Evolutionary conservation across 352 stramenopile genomes (phyloP).

Genomic region (Peronospora farinosa): DNA sequence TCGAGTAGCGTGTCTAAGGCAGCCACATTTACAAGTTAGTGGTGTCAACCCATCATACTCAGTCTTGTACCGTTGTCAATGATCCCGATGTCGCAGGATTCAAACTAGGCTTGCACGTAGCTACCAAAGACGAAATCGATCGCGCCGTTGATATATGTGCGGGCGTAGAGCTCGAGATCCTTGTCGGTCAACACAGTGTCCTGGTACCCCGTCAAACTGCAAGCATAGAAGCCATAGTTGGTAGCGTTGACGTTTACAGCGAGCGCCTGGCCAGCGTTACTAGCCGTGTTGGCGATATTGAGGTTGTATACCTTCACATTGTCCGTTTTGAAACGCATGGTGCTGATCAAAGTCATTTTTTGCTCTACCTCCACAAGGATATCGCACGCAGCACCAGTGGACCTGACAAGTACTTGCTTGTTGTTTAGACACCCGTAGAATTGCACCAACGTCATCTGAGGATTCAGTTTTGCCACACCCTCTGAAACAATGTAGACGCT

Average conservation of each 20-base stretch:
- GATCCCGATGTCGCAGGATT: slow-evolving; percentile 24
- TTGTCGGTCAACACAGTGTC: slow-evolving; percentile 14
- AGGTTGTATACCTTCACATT: slow-evolving; percentile 33
- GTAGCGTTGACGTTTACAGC: slow-evolving; percentile 24
- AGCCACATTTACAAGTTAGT: too few species aligned
- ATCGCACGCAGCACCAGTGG: too few species aligned
- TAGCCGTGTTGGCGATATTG: slow-evolving; percentile 20
- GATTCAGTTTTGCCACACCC: too few species aligned
- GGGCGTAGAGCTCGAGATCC: slow-evolving; percentile 20
- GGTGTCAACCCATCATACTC: too few species aligned
- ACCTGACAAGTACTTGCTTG: too few species aligned
- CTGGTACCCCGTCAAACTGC: slow-evolving; percentile 20
- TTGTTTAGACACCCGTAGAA: too few species aligned
- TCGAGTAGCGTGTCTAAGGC: too few species aligned
- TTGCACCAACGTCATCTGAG: too few species aligned
- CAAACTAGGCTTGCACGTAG: slow-evolving; percentile 20
- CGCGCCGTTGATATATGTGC: slow-evolving; percentile 22
- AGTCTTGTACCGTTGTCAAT: slow-evolving; percentile 3
- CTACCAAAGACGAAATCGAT: slow-evolving; percentile 24
- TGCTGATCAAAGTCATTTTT: slow-evolving; percentile 27
- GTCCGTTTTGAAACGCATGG: slow-evolving; percentile 19
- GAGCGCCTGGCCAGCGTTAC: slow-evolving; percentile 16
- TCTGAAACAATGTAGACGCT: too few species aligned
- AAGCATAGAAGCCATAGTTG: slow-evolving; percentile 28
- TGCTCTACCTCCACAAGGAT: slow-evolving; percentile 3